Evolutionary conservation across 305 asterid genomes (phyloP).

Genomic region (Fraxinus albicans): DNA sequence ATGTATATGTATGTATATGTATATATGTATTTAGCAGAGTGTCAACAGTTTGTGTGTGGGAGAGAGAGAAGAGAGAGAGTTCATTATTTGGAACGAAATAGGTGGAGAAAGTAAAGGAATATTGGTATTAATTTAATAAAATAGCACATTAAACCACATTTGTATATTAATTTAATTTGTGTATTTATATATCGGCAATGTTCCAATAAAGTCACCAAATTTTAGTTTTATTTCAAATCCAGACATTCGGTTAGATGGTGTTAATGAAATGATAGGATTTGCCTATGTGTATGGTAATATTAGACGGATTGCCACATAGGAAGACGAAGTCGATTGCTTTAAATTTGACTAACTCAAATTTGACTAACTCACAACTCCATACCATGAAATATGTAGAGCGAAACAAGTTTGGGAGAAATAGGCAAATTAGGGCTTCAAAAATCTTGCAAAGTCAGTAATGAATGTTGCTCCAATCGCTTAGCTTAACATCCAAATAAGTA

Average conservation of each 20-base stretch:
- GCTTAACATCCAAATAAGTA: neutral
- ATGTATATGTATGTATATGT: slow-evolving; percentile 10
- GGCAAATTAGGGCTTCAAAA: neutral
- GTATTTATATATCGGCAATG: neutral
- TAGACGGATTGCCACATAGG: neutral
- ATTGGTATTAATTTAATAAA: slow-evolving; percentile 22
- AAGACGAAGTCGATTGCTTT: neutral
- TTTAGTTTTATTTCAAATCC: neutral
- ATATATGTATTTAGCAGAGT: neutral
- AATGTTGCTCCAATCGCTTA: neutral
- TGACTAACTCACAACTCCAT: neutral
- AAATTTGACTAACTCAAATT: neutral
- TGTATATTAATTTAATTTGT: neutral
- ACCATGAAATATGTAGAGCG: neutral
- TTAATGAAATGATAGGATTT: neutral
- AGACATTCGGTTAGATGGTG: neutral
- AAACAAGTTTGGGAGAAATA: neutral
- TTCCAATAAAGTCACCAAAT: neutral
- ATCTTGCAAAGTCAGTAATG: neutral
- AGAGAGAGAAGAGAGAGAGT: neutral
- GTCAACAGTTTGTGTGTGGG: slow-evolving; percentile 18
- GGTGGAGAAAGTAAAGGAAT: slow-evolving; percentile 49
- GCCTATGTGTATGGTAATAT: neutral
- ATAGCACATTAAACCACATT: neutral
- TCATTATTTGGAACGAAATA: slow-evolving; percentile 36